These are phyloP conservation scores for Candida boidinii DNA, from an alignment of 805 yeast species.

Conservation along the genomic window DNA sequence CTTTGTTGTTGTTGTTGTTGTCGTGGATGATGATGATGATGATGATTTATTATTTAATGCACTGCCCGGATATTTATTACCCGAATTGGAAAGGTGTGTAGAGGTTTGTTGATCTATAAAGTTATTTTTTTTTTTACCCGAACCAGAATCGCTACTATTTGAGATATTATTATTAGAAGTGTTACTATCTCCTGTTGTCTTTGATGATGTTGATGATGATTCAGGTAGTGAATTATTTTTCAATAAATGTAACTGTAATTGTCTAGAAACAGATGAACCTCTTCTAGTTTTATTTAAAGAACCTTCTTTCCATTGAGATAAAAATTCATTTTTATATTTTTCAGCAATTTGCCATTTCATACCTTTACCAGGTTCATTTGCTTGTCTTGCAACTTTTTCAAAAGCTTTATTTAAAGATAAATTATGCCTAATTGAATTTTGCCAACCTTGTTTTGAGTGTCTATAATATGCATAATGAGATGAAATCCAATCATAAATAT, in stretches of 20 bases:
- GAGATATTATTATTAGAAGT: too few species aligned
- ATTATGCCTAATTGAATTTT: conserved; percentile 93
- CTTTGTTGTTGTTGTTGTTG: conserved; percentile 3
- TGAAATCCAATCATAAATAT: conserved; percentile 87
- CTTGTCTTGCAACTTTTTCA: conserved; percentile 92
- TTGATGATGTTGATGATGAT: conserved; percentile 22
- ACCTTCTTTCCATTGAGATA: conserved; percentile 73
- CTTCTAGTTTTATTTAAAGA: conserved; percentile 64
- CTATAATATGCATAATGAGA: conserved; percentile 86
- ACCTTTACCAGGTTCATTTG: conserved; percentile 97
- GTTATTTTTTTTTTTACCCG: too few species aligned
- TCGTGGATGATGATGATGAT: conserved; percentile 1
- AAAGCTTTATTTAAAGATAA: conserved; percentile 92
- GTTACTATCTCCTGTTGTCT: conserved; percentile 2
- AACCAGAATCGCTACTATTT: too few species aligned
- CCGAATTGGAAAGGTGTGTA: neutral
- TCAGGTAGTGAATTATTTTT: conserved; percentile 48
- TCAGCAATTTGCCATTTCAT: conserved; percentile 98
- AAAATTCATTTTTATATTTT: conserved; percentile 72
- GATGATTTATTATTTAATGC: conserved; percentile 1
- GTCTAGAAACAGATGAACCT: conserved; percentile 76
- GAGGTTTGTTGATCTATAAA: too few species aligned
- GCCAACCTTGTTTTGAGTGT: conserved; percentile 95
- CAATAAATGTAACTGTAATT: conserved; percentile 65
- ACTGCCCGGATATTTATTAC: neutral